Conservation (phyloP, 768 basidiomycete genomes). For the Trametes maxima region DNA sequence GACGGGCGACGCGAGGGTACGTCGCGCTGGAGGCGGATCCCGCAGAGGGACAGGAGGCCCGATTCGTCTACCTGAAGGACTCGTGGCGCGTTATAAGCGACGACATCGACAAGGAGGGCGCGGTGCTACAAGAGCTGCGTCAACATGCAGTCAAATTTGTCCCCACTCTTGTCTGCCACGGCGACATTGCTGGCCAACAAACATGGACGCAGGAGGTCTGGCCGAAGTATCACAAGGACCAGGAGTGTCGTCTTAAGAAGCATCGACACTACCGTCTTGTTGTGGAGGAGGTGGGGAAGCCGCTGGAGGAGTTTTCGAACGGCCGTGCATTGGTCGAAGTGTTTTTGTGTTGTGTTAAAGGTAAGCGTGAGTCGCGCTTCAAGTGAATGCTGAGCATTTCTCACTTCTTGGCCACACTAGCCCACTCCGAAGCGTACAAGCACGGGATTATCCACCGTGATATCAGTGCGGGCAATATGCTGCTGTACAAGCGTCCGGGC, state of each 20-base stretch:
- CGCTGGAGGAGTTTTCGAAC: slow-evolving; percentile 1
- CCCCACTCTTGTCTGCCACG: slow-evolving; percentile 10
- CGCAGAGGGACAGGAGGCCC: no score
- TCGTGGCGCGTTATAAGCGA: slow-evolving; percentile 5
- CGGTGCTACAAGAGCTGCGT: neutral
- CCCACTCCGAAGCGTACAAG: no score
- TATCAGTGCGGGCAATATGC: slow-evolving; percentile 15
- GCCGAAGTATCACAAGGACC: neutral
- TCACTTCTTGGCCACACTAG: no score
- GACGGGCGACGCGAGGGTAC: slow-evolving; percentile 18
- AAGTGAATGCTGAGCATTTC: neutral
- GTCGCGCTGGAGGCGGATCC: slow-evolving; percentile 13
- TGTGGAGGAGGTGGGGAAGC: slow-evolving; percentile 14
- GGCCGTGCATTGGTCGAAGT: neutral
- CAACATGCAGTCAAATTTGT: neutral
- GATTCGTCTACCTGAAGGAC: slow-evolving; percentile 23
- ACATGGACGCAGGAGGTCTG: slow-evolving; percentile 4
- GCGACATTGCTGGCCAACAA: slow-evolving; percentile 1
- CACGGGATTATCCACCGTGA: no score
- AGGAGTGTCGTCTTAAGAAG: neutral
- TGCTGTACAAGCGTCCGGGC: neutral
- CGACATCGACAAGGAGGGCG: slow-evolving; percentile 7
- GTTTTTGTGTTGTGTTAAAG: no score
- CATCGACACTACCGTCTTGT: slow-evolving; percentile 22
- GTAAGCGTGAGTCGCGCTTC: no score